A percentile compares a stretch with the other conserved stretches of the same genome.
phyloP scores from a whole-genome alignment of 495 filamentous ascomycete species.

The Aspergillus egyptiacus region DNA sequence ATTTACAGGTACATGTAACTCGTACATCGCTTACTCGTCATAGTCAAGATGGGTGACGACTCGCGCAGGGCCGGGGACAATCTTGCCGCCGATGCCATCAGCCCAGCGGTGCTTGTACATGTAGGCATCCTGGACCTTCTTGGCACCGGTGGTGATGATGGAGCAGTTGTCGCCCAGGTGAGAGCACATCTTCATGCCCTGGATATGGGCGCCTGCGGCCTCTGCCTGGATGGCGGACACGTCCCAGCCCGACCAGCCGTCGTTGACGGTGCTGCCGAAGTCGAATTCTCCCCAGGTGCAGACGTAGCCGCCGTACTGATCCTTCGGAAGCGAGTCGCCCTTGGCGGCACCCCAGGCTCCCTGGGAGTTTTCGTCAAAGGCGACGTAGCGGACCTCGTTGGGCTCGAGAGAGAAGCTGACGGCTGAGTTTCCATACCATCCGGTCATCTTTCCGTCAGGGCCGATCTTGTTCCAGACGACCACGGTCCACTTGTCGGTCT shows the following conservation, averaged over 20 bases:
- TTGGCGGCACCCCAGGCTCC: constrained; percentile 34
- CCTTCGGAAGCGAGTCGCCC: constrained; percentile 29
- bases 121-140: constrained; percentile 32
- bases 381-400: constrained; percentile 40
- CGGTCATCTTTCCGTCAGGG: constrained; percentile 33
- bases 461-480: constrained; percentile 52
- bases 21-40: constrained; percentile 14
- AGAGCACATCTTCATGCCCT: constrained; percentile 36
- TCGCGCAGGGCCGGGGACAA: constrained; percentile 26
- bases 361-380: constrained; percentile 44
- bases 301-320: constrained; percentile 33
- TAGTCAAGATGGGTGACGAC: constrained; percentile 30
- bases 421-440: constrained; percentile 43
- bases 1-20: neutral
- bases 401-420: constrained; percentile 40
- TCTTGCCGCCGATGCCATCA: constrained; percentile 34
- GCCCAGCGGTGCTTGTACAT: constrained; percentile 21
- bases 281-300: constrained; percentile 45
- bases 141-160: constrained; percentile 26
- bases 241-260: constrained; percentile 40
- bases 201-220: constrained; percentile 25
- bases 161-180: constrained; percentile 28
- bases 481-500: constrained; percentile 33
- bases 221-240: constrained; percentile 44
- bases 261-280: constrained; percentile 32